Evolutionary conservation across 352 stramenopile genomes (phyloP).

Genomic region (Phytophthora citricola): DNA sequence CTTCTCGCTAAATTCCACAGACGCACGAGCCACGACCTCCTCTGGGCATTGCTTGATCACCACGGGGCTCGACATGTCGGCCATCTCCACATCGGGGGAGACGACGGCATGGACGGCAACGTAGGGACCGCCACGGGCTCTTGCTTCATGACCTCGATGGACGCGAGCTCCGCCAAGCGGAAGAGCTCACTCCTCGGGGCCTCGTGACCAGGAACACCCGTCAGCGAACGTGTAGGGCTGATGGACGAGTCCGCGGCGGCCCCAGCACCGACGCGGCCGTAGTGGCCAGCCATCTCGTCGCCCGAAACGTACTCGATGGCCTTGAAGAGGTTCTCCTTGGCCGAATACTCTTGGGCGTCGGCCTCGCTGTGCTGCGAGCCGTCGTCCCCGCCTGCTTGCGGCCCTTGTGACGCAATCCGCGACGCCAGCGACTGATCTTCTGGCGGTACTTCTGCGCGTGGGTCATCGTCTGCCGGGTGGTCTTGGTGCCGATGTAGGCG

Average conservation of each 20-base stretch:
- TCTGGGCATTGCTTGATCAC: conserved; percentile 42
- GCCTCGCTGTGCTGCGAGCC: conserved; percentile 44
- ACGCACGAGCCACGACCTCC: conserved; percentile 23
- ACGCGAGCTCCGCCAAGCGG: conserved; percentile 75
- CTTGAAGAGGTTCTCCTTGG: conserved; percentile 67
- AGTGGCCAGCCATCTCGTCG: conserved; percentile 49
- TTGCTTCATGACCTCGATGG: conserved; percentile 80
- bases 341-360: conserved; percentile 50
- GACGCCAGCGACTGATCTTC: conserved; percentile 86
- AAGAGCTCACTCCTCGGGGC: conserved; percentile 68
- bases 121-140: conserved; percentile 37
- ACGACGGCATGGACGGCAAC: conserved; percentile 19
- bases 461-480: conserved; percentile 94
- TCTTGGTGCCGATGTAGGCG: conserved; percentile 82
- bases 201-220: conserved; percentile 32
- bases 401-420: conserved; percentile 80
- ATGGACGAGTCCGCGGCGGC: conserved; percentile 6
- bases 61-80: conserved; percentile 47
- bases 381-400: conserved; percentile 65
- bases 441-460: conserved; percentile 88
- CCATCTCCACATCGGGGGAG: conserved; percentile 50
- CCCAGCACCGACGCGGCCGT: conserved; percentile 15
- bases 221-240: conserved; percentile 48
- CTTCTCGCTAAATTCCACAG: conserved; percentile 42
- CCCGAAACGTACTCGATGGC: conserved; percentile 71